These are phyloP conservation scores for Trametes gibbosa DNA, from an alignment of 768 basidiomycete species.

Conservation along the genomic window DNA sequence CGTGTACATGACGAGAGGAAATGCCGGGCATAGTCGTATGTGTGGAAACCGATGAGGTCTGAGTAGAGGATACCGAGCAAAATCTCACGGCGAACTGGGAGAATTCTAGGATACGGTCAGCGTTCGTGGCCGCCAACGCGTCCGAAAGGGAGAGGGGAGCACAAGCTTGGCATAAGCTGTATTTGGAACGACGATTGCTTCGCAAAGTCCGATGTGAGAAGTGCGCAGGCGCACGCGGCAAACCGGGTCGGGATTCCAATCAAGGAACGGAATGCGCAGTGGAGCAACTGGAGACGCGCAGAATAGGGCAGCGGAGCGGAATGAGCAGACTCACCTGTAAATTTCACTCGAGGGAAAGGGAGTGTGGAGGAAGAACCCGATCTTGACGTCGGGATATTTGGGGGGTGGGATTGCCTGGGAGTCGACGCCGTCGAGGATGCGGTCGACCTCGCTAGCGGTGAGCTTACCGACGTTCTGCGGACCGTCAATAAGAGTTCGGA, in stretches of 20 bases:
- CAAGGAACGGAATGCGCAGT: conserved; percentile 6
- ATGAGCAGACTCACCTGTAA: conserved; percentile 64
- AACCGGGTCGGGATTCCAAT: conserved; percentile 11
- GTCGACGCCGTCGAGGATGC: conserved; percentile 71
- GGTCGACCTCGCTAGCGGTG: conserved; percentile 58
- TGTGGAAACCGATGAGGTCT: conserved; percentile 98
- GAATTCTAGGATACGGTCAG: conserved; percentile 55
- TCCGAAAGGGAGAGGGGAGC: not conserved
- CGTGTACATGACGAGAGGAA: conserved; percentile 98
- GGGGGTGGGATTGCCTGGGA: conserved; percentile 40
- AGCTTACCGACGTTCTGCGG: conserved; percentile 52
- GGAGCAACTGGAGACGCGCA: conserved; percentile 4
- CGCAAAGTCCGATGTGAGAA: conserved; percentile 3
- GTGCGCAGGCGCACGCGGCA: conserved; percentile 6
- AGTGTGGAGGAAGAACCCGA: conserved; percentile 98
- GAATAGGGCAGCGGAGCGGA: not conserved
- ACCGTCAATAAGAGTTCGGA: conserved; percentile 87
- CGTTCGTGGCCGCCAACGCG: not conserved
- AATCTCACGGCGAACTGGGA: conserved; percentile 96
- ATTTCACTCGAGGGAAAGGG: conserved; percentile 98
- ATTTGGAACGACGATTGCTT: conserved; percentile 7
- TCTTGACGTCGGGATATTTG: conserved; percentile 72
- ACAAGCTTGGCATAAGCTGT: conserved; percentile 6
- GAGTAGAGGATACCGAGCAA: conserved; percentile 94
- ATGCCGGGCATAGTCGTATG: conserved; percentile 98